phyloP scores from a whole-genome alignment of 1,284 basidiomycete genomes.

The Sporisorium reilianum region DNA sequence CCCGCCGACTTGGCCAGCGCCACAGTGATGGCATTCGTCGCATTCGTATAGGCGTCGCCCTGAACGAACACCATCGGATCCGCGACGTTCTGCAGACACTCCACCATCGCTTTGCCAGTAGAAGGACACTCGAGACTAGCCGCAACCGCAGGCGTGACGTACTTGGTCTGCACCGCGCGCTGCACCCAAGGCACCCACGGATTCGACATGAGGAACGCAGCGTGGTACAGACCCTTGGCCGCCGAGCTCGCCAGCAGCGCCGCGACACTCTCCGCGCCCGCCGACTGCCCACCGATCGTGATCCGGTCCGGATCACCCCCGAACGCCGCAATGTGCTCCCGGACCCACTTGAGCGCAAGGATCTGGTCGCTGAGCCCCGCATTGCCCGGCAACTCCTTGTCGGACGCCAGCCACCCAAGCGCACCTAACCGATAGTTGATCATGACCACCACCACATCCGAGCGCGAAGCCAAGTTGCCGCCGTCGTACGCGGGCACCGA shows the following conservation, averaged over 20 bases:
- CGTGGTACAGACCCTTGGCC: constrained; percentile 27
- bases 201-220: constrained; percentile 42
- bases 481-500: constrained; percentile 71
- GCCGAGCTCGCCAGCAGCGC: constrained; percentile 30
- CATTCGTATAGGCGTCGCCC: constrained; percentile 25
- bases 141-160: constrained; percentile 30
- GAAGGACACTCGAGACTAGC: constrained; percentile 18
- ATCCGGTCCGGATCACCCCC: constrained; percentile 78
- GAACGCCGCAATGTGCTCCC: constrained; percentile 74
- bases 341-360: constrained; percentile 73
- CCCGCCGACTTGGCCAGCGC: constrained; percentile 9
- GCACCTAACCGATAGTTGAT: constrained; percentile 73
- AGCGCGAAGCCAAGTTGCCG: constrained; percentile 71
- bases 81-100: constrained; percentile 37
- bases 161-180: constrained; percentile 26
- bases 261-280: constrained; percentile 74
- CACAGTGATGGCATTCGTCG: constrained; percentile 20
- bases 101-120: constrained; percentile 29
- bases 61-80: constrained; percentile 27
- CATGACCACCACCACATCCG: constrained; percentile 74
- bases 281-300: constrained; percentile 87
- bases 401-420: constrained; percentile 54
- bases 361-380: constrained; percentile 63
- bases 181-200: constrained; percentile 43
- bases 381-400: constrained; percentile 46